Evolutionary conservation across 108 stramenopile genomes (phyloP), one percentile per base, ranked within the genome.

Genomic region (Discostella pseudostelligera): DNA sequence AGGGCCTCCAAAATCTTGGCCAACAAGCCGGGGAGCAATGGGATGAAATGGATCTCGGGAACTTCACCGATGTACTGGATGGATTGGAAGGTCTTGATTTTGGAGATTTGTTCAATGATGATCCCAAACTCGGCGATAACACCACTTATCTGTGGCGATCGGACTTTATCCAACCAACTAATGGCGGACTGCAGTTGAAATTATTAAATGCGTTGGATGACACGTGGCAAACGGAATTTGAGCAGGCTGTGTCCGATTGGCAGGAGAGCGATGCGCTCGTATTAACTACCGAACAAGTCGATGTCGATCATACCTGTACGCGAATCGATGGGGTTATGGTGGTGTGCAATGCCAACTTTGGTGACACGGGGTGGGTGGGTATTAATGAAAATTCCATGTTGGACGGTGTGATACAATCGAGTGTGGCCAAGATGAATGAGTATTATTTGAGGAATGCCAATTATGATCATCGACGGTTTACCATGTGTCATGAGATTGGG

Each of bases 351-450:
- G 84, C 59, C 24, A 85, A 87, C 48, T 84, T 74, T 53, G 89
- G 87, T 9, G 82, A 83, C 16, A 88, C 84, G 12, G 89, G 87
- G 36, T 87, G 86, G 89, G 67, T 82, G 8, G 89, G 89, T 1
- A 84, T 91, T 53, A 91, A 91, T 48, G 84, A 85, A 51, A 72
- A 88, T 51, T 25, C 64, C 8, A 63, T 75, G 29, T 13, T 28
- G 21, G 32, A 39, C 12, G 61, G 39, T 1, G 39, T 55, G 1
- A 88, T 92, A 40, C 42, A 70, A 22, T 70, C 77, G 20, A 80
- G 78, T 39, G 81, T 87, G 2, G 81, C 87, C 20, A 85, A 86
- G 40, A 88, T 92, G 90, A 92, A 92, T 62, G 87, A 88, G 44
- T 84, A 73, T 62, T 88, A 91, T 66, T 69, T 91, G 22, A 57